phyloP scores from a whole-genome alignment of 108 stramenopile species.

The Nitzschia putrida region DNA sequence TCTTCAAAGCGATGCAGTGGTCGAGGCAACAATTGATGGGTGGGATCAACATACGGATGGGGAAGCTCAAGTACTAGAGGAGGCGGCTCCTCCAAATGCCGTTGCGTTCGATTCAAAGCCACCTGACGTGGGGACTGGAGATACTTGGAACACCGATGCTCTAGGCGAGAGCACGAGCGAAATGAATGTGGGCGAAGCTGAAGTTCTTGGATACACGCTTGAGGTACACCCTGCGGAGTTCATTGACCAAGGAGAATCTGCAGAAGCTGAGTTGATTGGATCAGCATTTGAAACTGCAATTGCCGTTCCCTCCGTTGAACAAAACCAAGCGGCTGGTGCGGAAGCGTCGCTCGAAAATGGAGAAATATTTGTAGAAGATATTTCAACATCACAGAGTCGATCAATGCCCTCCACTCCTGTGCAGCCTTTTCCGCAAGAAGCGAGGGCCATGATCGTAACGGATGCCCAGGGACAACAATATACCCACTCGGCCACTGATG shows the following conservation, averaged over 20 bases:
- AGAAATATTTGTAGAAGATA: conserved; percentile 11
- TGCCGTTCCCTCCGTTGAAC: conserved; percentile 13
- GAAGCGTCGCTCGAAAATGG: neutral
- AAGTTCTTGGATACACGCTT: conserved; percentile 46
- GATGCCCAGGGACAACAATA: neutral
- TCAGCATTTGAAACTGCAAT: conserved; percentile 15
- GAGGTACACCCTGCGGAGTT: conserved; percentile 42
- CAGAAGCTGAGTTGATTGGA: conserved; percentile 41
- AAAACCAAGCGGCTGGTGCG: neutral
- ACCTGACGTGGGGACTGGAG: neutral
- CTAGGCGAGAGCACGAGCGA: neutral
- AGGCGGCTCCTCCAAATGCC: neutral
- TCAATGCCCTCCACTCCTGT: neutral
- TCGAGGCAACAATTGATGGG: conserved; percentile 17
- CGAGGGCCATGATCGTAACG: conserved; percentile 7
- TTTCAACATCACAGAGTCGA: neutral
- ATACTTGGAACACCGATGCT: neutral
- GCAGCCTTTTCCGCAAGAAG: conserved; percentile 3
- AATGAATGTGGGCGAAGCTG: conserved; percentile 25
- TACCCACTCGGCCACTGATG: neutral
- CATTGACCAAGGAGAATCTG: conserved; percentile 1
- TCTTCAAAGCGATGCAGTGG: conserved; percentile 43
- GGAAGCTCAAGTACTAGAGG: conserved; percentile 32
- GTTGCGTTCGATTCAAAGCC: conserved; percentile 4
- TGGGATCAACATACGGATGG: conserved; percentile 18